These are phyloP conservation scores for Backusella tuberculispora DNA, from an alignment of 192 early-diverging fungal genomes.

Conservation along the genomic window DNA sequence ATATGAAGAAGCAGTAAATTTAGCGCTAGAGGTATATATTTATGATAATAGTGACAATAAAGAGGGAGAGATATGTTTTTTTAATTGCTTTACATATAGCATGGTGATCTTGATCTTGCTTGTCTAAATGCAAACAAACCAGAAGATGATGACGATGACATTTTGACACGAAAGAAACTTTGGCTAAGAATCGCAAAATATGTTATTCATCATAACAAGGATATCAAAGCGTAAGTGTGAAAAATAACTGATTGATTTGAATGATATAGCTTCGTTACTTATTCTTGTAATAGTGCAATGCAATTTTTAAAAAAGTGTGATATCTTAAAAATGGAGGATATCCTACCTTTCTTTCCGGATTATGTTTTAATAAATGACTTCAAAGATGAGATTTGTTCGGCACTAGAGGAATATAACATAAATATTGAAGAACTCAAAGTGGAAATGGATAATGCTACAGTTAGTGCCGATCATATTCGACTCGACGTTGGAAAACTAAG, in stretches of 20 bases:
- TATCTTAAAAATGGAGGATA: slow-evolving; percentile 91
- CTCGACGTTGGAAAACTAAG: slow-evolving; percentile 85
- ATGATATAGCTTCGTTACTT: not conserved
- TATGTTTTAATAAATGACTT: slow-evolving; percentile 97
- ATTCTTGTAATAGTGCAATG: slow-evolving; percentile 67
- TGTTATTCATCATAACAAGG: slow-evolving; percentile 81
- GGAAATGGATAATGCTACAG: slow-evolving; percentile 96
- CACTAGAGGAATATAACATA: slow-evolving; percentile 89
- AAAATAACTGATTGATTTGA: not conserved
- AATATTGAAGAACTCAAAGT: slow-evolving; percentile 84
- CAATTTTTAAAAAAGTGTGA: slow-evolving; percentile 80
- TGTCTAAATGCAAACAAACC: slow-evolving; percentile 92
- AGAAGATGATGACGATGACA: slow-evolving; percentile 74
- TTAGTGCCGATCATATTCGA: slow-evolving; percentile 89
- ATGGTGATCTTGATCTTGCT: slow-evolving; percentile 86
- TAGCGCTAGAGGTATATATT: slow-evolving; percentile 73
- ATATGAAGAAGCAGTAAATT: slow-evolving; percentile 90
- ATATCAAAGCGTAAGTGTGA: slow-evolving; percentile 74
- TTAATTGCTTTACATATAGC: slow-evolving; percentile 42
- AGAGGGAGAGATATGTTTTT: not conserved
- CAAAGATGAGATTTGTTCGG: slow-evolving; percentile 89
- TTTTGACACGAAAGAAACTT: slow-evolving; percentile 76
- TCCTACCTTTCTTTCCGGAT: slow-evolving; percentile 96
- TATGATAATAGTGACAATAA: too few relatives aligned
- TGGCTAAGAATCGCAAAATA: slow-evolving; percentile 95